Evolutionary conservation across 1,139 yeast genomes (phyloP).

Genomic region (Entelexis paramagnoliae): DNA sequence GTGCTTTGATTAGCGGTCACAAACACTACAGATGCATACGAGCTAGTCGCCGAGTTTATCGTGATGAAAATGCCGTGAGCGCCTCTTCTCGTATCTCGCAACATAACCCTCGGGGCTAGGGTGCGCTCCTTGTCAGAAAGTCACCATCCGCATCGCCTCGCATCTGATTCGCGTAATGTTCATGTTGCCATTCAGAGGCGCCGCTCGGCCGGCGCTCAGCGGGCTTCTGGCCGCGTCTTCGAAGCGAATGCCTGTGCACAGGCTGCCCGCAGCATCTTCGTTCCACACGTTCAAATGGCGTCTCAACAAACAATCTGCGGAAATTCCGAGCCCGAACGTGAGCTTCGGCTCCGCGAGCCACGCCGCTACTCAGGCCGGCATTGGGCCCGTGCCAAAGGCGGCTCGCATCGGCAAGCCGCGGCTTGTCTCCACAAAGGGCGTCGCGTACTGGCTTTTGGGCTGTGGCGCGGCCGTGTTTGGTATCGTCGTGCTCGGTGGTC

Average conservation of each 20-base stretch:
- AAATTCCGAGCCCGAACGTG: background rate
- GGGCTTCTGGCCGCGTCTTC: background rate
- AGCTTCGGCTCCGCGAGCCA: background rate
- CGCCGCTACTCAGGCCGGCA: constrained; percentile 16
- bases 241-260: background rate
- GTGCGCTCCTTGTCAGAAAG: background rate
- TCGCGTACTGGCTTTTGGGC: constrained; percentile 87
- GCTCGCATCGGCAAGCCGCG: constrained; percentile 22
- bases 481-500: constrained; percentile 91
- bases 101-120: constrained; percentile 4
- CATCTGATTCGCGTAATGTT: background rate
- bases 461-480: constrained; percentile 87
- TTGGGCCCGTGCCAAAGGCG: constrained; percentile 19
- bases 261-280: background rate
- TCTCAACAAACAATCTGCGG: background rate
- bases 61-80: background rate
- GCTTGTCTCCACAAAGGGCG: constrained; percentile 30
- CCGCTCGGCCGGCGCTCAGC: background rate
- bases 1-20: no score
- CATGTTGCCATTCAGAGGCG: background rate
- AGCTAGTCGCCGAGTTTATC: no score
- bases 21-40: no score
- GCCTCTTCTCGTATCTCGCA: background rate
- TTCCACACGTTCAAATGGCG: constrained; percentile 1
- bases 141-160: background rate